Evolutionary conservation across 345 rosid genomes (phyloP), one percentile per base, ranked within the genome.

Genomic region (Eutrema yunnanense): DNA sequence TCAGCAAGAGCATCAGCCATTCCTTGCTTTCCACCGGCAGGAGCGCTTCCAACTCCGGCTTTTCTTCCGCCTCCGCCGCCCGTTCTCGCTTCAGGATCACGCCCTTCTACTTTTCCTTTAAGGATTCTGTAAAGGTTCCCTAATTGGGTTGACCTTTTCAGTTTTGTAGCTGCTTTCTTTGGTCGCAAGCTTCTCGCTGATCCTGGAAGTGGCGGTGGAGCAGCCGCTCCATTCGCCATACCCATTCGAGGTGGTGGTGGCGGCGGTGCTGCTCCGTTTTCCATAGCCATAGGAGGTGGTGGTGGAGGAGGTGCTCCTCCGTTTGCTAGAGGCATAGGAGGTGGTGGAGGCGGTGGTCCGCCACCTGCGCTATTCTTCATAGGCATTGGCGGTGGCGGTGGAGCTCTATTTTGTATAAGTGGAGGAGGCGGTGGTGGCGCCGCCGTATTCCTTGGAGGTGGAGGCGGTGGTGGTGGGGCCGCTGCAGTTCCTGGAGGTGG

Each of bases 1-100:
- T 95, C 97, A 42, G 96, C 94, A 8, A 95, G 84, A 42, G 99
- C 98, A 81, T 92, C 99, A 38, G 99, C 97, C 97, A 95, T 87
- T 76, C 97, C 97, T 84, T 91, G 92, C 73, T 92, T 88, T 50
- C 90, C 96, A 53, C 86, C 80, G 3, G 67, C 43, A 0, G 78
- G 19, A 54, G 67, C 64, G 12, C 62, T 57, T 62, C 62, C 67
- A 1, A 50, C 77, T n/a, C 67, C 78, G 9, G 74, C 33, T 41
- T 77, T 86, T 75, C 78, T 76, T 33, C 85, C 87, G 3, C 47
- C 40, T 27, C 85, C 85, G 0, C 63, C 29, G 2, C 78, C 27
- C 3, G 80, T 68, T 83, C 63, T 88, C 9, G 67, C 69, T 16
- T 75, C 76, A 11, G 73, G 70, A 67, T 82, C 82, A 40, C 69